phyloP scores from a whole-genome alignment of 176 grass and related monocot species.

The Musa itinerans region DNA sequence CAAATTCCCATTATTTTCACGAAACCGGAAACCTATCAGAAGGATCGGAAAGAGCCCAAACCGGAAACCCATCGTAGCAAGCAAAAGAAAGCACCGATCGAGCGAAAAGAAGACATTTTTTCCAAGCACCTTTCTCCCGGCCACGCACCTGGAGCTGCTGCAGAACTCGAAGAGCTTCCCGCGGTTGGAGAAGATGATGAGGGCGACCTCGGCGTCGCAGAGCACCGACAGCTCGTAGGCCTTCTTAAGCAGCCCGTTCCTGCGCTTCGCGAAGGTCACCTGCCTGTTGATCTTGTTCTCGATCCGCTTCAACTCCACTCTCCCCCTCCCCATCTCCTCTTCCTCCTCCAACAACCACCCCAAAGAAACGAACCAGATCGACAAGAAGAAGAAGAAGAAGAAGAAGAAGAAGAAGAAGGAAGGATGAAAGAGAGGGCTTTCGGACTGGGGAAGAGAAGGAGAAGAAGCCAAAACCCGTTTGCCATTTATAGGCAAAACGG shows the following conservation, averaged over 20 bases:
- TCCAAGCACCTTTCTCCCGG: slow-evolving; percentile 19
- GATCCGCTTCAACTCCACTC: slow-evolving; percentile 94
- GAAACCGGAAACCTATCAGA: slow-evolving; percentile 1
- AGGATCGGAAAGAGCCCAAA: slow-evolving; percentile 5
- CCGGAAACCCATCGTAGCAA: not conserved
- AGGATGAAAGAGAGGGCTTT: not conserved
- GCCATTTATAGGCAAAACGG: slow-evolving; percentile 4
- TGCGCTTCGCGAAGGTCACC: slow-evolving; percentile 90
- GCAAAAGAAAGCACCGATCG: not conserved
- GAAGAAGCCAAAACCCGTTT: slow-evolving; percentile 3
- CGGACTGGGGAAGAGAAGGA: not conserved
- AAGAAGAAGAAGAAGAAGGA: not conserved
- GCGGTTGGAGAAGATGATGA: slow-evolving; percentile 89
- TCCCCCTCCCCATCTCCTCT: slow-evolving; percentile 66
- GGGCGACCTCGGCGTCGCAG: slow-evolving; percentile 87
- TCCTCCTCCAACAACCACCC: not conserved
- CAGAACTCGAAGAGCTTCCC: slow-evolving; percentile 96
- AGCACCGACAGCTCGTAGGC: slow-evolving; percentile 91
- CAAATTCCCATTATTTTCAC: slow-evolving; percentile 5
- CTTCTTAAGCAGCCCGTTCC: slow-evolving; percentile 90
- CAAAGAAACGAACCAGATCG: not conserved
- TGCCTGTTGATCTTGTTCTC: slow-evolving; percentile 99
- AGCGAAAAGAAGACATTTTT: not conserved
- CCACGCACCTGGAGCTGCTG: slow-evolving; percentile 49
- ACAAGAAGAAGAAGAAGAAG: slow-evolving; percentile 5